Base-by-base conservation (phyloP, 257 asterid genomes). In the Nicotiana tabacum region DNA sequence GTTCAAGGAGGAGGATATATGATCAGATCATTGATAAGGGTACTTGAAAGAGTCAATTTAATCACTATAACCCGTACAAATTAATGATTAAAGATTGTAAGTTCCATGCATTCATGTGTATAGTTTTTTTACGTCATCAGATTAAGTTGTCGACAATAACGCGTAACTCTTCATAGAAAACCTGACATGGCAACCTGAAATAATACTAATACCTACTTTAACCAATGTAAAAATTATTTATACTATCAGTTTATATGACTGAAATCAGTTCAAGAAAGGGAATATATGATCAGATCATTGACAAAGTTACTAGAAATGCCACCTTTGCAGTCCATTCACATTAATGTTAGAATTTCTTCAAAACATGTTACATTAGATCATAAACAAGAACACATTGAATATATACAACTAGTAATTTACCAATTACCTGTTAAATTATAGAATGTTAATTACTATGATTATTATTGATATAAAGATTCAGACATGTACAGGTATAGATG, bases 401-500 rank as follows among this genome's bases (percentile, higher is more conserved):
- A 65, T 29, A 65, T 16, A 27, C 35, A 39, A 29, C 56, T 69
- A 37, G 56, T 37, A 37, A 18, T 69, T 6, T n/a, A 58, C 65
- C 27, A 18, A 58, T 58, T 17, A 69, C 57, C 78, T 69, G 27
- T 43, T 74, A 61, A 27, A 74, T n/a, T 46, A 74, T 21, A 74
- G 79, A 6, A 72, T 46, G 60, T 10, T 37, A 74, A 74, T 74
- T 61, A 74, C 39, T 46, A 27, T 12, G 39, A 78, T 78, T 60
- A 60, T 79, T 79, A 18, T 60, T 61, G 74, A 58, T 81, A 11
- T n/a, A 11, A 66, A 67, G 82, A 82, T 83, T 89, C 87, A 94
- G 68, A 96, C 91, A 88, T 92, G 89, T 90, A 94, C 91, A 90
- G 94, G 91, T 86, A 92, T 87, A 61, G 96, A 91, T 48, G 96